Evolutionary conservation across 2,329 filamentous ascomycete species (phyloP), one percentile per base, ranked within the genome.

Genomic region (Torrubiella hemipterigena): DNA sequence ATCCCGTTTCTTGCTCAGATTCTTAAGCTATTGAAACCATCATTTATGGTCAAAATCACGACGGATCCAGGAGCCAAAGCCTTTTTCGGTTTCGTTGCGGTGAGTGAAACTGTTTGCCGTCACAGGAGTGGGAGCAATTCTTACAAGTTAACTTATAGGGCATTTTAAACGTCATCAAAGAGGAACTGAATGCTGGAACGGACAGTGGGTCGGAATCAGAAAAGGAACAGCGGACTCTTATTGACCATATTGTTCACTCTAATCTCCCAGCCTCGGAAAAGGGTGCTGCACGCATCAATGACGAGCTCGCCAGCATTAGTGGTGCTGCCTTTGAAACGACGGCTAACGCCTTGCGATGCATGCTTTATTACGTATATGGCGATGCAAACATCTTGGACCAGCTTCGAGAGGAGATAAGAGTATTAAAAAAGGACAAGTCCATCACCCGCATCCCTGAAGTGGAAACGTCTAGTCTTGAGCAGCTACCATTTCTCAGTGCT

Each of bases 321-420:
- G 40, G 42, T 2, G 56, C 54, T 5, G 57, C 54, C 5, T 56
- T 52, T 8, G 46, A 55, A 26, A 60, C 55, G 1, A 50, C 46
- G 1, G 44, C 44, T 12, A 49, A 45, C 39, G 42, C 48, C 1
- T 41, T 61, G 9, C 38, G 48, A 2, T 38, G 53, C 3, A 41
- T 50, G 7, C 46, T 49, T 4, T 59, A 48, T 39, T 14, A 24
- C 11, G 22, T 24, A 14, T 24, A 24, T 12, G 5, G 12, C 11
- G 14, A 6, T 6, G 12, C 22, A 24, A 11, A 5, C 11, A 24
- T 24, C 5, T 14, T 24, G 12, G 11, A 24, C 6, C 22, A 24
- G 6, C 11, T 24, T 6, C 22, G 22, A 6, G 14, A 11, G 12
- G 22, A 24, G 10, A 14, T 24, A n/a, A n/a, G 12, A 5, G 12